Evolutionary conservation across 495 filamentous ascomycete genomes (phyloP).

Genomic region (Penicillium robsamsonii): DNA sequence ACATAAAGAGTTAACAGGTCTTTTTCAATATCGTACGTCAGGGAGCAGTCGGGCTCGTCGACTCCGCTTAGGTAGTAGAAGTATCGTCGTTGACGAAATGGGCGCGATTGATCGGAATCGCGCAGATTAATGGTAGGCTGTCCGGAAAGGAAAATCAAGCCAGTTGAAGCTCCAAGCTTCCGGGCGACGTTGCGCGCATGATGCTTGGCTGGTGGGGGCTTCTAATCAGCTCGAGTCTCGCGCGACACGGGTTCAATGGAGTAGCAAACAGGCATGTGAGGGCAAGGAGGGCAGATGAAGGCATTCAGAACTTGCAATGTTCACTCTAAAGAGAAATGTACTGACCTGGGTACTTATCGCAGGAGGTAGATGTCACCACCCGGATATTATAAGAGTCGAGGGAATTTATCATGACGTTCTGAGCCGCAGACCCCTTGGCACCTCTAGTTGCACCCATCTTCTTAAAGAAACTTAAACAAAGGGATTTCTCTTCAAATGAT

Average conservation of each 20-base stretch:
- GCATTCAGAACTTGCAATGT: conserved; percentile 11
- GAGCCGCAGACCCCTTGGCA: conserved; percentile 8
- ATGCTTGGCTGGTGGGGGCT: conserved; percentile 60
- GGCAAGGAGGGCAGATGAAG: conserved; percentile 1
- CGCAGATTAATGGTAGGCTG: conserved; percentile 68
- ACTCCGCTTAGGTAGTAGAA: conserved; percentile 95
- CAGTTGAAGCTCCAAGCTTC: conserved; percentile 58
- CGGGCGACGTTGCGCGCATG: conserved; percentile 73
- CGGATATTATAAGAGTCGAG: conserved; percentile 36
- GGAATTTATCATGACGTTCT: conserved; percentile 27
- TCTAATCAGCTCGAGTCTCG: conserved; percentile 14
- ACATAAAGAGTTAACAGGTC: conserved; percentile 83
- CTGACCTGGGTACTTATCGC: conserved; percentile 48
- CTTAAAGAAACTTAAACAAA: background rate
- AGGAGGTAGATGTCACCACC: conserved; percentile 30
- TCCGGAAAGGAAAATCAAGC: conserved; percentile 82
- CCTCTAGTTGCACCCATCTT: conserved; percentile 18
- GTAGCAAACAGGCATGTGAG: conserved; percentile 5
- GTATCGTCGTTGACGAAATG: conserved; percentile 81
- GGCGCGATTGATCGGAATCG: conserved; percentile 74
- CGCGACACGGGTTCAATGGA: conserved; percentile 6
- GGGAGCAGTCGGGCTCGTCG: conserved; percentile 73
- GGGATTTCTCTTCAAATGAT: background rate
- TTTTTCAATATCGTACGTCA: conserved; percentile 75
- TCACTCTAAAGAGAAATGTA: conserved; percentile 1